phyloP scores from a whole-genome alignment of 2,329 filamentous ascomycete species.

The Fusarium sp. region DNA sequence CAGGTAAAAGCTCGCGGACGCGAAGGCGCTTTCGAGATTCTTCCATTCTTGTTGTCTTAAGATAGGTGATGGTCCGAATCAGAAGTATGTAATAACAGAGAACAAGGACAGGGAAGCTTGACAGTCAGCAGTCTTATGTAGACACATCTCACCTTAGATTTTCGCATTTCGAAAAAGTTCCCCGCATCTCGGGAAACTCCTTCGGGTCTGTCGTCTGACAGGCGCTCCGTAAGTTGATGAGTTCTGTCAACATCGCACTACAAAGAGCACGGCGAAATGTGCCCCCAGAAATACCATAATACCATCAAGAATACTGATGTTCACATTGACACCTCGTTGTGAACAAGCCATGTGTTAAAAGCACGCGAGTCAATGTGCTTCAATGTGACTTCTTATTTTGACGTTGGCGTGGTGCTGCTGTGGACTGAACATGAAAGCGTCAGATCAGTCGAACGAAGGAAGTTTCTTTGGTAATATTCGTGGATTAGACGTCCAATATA shows the following conservation, averaged over 20 bases:
- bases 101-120: background rate
- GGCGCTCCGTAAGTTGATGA: background rate
- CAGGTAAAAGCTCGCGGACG: conserved; percentile 58
- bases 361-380: no score
- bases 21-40: conserved; percentile 27
- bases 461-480: background rate
- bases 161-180: conserved; percentile 6
- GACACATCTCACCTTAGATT: background rate
- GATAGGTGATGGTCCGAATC: no score
- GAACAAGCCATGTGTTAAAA: no score
- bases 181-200: conserved; percentile 7
- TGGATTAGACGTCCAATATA: background rate
- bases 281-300: background rate
- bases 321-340: background rate
- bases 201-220: conserved; percentile 10
- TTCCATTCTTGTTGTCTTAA: background rate
- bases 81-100: background rate
- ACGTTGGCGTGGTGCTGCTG: background rate
- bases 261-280: background rate
- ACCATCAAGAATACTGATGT: background rate
- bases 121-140: background rate
- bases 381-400: background rate
- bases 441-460: background rate
- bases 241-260: background rate
- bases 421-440: background rate